Evolutionary conservation across 352 stramenopile species (phyloP), one percentile per base, ranked within the genome.

Genomic region (Pythium aristosporum): DNA sequence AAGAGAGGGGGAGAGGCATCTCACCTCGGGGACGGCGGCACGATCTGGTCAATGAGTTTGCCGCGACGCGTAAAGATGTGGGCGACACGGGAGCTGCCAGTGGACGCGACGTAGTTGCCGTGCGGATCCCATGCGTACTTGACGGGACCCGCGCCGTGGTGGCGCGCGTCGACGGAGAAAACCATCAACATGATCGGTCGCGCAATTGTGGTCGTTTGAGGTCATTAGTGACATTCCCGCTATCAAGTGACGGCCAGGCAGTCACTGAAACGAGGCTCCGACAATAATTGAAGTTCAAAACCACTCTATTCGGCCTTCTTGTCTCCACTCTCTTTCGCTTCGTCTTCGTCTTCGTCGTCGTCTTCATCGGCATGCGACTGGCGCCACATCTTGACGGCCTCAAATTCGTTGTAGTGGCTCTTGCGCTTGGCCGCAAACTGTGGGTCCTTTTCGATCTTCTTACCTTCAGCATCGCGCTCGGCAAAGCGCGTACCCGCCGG

Each of bases 361-460:
- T 84, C 77, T 0, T 88, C 76, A 8, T 66, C 50, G 37, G 61
- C 54, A 60, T 93, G 82, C 51, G 76, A 55, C 72, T 87, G 75
- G 23, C 80, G 78, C 83, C 83, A 92, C 48, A 76, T 74, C 23
- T 86, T 85, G 66, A 92, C 70, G 23, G 72, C 49, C 58, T 92
- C 75, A 57, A 89, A 92, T 58, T 94, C 85, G 54, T 94, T 94
- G 78, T 94, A 94, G 72, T 94, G 85, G 58, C 56, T 63, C 61
- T 94, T 94, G 57, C 85, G 82, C 70, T 92, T 91, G 42, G 84
- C 74, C 0, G 72, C 67, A 60, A 94, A 94, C 48, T 79, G 63
- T 1, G 80, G 80, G 51, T 91, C 80, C 57, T 91, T 88, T 21
- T 71, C 52, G 56, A 89, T 54, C 65, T 91, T 89, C 65, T 85